Evolutionary conservation across 495 filamentous ascomycete species (phyloP).

Genomic region (Penicillium crystallinum): DNA sequence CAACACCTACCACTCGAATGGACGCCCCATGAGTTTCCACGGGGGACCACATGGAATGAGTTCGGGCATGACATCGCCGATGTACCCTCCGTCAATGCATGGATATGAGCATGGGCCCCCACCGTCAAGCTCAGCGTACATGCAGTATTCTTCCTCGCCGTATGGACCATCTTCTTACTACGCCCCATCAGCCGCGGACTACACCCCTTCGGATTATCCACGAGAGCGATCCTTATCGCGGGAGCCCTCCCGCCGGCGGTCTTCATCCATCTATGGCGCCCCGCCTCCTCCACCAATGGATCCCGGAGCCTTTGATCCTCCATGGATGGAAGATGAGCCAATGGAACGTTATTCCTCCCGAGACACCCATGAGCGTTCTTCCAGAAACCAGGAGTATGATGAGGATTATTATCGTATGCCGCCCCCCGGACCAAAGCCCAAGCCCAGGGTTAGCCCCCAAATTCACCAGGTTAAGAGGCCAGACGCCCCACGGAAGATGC

Average conservation of each 20-base stretch:
- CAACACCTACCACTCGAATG: constrained; percentile 31
- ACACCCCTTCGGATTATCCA: constrained; percentile 18
- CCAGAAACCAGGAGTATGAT: constrained; percentile 22
- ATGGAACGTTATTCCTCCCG: constrained; percentile 25
- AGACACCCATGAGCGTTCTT: constrained; percentile 18
- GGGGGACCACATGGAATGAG: constrained; percentile 30
- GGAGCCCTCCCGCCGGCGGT: constrained; percentile 30
- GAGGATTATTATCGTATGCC: constrained; percentile 44
- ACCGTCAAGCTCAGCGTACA: constrained; percentile 33
- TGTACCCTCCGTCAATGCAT: constrained; percentile 28
- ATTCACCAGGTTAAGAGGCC: constrained; percentile 26
- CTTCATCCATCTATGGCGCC: constrained; percentile 28
- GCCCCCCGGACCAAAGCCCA: constrained; percentile 31
- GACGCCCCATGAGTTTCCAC: constrained; percentile 43
- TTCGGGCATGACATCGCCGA: constrained; percentile 14
- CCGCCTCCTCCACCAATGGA: constrained; percentile 19
- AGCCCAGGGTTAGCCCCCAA: constrained; percentile 24
- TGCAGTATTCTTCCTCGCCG: constrained; percentile 28
- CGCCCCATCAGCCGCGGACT: constrained; percentile 23
- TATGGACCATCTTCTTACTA: constrained; percentile 25
- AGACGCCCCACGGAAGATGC: constrained; percentile 15
- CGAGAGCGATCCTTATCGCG: constrained; percentile 33
- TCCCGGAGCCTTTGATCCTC: constrained; percentile 19
- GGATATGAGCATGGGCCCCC: constrained; percentile 37
- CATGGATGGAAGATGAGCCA: constrained; percentile 25